Percentiles rank a stretch among this genome's conserved stretches.
Evolutionary conservation across 352 stramenopile species (phyloP).

Genomic region (Phytophthora citrophthora): DNA sequence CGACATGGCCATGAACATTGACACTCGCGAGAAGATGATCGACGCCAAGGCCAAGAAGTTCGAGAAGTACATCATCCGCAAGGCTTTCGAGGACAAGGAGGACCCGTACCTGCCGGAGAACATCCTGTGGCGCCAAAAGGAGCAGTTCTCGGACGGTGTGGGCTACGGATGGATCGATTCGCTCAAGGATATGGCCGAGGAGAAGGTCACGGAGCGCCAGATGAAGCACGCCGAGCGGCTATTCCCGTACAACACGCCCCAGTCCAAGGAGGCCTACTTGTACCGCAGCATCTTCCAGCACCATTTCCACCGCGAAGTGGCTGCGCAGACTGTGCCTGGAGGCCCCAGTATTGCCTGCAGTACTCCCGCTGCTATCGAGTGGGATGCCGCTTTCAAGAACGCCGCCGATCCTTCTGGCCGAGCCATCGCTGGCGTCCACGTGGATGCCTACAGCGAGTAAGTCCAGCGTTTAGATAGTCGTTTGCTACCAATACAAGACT

Average conservation of each 20-base stretch:
- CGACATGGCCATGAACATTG: constrained; percentile 98
- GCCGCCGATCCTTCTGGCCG: constrained; percentile 95
- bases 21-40: constrained; percentile 98
- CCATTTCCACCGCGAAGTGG: constrained; percentile 97
- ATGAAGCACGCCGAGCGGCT: constrained; percentile 94
- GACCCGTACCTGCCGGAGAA: constrained; percentile 97
- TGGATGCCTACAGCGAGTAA: constrained; percentile 90
- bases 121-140: constrained; percentile 99
- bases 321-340: constrained; percentile 96
- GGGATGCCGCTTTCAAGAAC: constrained; percentile 96
- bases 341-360: constrained; percentile 99
- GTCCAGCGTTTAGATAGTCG: constrained; percentile 21
- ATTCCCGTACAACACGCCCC: constrained; percentile 98
- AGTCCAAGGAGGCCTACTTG: constrained; percentile 97
- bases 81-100: constrained; percentile 98
- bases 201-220: constrained; percentile 95
- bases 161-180: constrained; percentile 99
- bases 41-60: constrained; percentile 91
- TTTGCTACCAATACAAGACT: constrained; percentile 23
- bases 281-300: constrained; percentile 98
- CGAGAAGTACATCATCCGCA: constrained; percentile 99
- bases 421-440: constrained; percentile 94
- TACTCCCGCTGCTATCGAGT: constrained; percentile 97
- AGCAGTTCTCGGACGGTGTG: constrained; percentile 99
- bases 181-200: constrained; percentile 95